Conservation (phyloP, 2,329 filamentous ascomycete genomes). For the Colletotrichum theobromicola region DNA sequence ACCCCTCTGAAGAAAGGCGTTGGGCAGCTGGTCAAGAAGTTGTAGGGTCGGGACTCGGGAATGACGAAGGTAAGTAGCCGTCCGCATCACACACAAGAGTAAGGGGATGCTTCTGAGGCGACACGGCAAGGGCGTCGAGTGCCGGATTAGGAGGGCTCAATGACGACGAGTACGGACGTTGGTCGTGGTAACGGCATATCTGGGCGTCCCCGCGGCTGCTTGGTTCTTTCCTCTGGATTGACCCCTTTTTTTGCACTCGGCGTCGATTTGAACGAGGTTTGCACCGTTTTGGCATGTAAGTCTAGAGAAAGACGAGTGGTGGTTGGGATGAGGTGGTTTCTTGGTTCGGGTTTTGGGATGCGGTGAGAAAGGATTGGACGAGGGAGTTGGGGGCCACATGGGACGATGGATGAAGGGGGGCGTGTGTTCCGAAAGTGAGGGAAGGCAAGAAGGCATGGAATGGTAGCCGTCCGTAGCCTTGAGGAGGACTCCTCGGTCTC, state of each 20-base stretch:
- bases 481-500: not conserved
- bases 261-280: not conserved
- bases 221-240: not conserved
- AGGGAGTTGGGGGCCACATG: not conserved
- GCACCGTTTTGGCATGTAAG: not conserved
- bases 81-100: conserved; percentile 2
- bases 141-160: not conserved
- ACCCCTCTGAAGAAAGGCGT: not conserved
- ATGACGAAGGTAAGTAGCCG: conserved; percentile 15
- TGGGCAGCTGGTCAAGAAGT: not conserved
- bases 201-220: not conserved
- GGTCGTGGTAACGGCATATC: not conserved
- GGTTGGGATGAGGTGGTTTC: conserved; percentile 13
- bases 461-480: not conserved
- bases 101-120: not conserved
- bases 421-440: not conserved
- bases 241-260: not conserved
- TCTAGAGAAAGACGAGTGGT: not conserved
- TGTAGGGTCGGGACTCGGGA: not conserved
- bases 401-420: not conserved
- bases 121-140: not conserved
- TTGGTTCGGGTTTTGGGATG: not conserved
- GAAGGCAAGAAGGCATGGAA: not conserved
- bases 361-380: conserved; percentile 1
- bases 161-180: not conserved